These are phyloP conservation scores for Phytophthora quininea DNA, from an alignment of 352 stramenopile species.

Conservation along the genomic window DNA sequence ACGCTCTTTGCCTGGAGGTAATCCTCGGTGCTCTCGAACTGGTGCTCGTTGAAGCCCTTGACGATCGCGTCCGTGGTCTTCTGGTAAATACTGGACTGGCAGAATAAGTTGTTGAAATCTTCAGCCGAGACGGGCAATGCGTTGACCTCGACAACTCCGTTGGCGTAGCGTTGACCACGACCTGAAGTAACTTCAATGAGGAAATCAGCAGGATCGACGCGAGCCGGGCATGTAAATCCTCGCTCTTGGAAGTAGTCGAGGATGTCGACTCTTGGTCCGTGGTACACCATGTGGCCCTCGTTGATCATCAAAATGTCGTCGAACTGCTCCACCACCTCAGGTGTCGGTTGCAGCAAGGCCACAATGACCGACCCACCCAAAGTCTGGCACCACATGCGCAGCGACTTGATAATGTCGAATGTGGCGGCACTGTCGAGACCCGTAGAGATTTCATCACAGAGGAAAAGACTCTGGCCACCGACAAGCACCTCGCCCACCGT, in stretches of 20 bases:
- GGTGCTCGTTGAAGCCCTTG: constrained; percentile 58
- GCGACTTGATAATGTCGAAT: constrained; percentile 58
- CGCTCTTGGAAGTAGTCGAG: constrained; percentile 86
- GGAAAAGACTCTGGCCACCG: constrained; percentile 59
- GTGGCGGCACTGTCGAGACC: constrained; percentile 65
- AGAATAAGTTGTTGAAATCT: constrained; percentile 69
- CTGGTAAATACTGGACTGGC: constrained; percentile 60
- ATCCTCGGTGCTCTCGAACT: constrained; percentile 56
- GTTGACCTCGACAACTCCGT: constrained; percentile 37
- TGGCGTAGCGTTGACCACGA: constrained; percentile 53
- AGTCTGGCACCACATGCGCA: constrained; percentile 55
- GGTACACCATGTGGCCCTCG: constrained; percentile 93
- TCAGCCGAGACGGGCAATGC: constrained; percentile 38
- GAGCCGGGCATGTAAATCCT: constrained; percentile 74
- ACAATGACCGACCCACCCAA: constrained; percentile 43
- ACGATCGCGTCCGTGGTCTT: constrained; percentile 52
- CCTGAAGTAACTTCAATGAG: constrained; percentile 73
- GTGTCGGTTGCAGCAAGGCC: constrained; percentile 54
- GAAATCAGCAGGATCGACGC: constrained; percentile 72
- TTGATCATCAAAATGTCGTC: constrained; percentile 96
- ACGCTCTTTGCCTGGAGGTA: constrained; percentile 63
- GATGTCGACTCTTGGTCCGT: constrained; percentile 80
- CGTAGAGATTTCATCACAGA: constrained; percentile 82
- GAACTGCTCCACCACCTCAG: constrained; percentile 95
- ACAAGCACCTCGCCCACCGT: constrained; percentile 79